Evolutionary conservation across 2,329 filamentous ascomycete genomes (phyloP).

Genomic region (Fusarium gaditjirri): DNA sequence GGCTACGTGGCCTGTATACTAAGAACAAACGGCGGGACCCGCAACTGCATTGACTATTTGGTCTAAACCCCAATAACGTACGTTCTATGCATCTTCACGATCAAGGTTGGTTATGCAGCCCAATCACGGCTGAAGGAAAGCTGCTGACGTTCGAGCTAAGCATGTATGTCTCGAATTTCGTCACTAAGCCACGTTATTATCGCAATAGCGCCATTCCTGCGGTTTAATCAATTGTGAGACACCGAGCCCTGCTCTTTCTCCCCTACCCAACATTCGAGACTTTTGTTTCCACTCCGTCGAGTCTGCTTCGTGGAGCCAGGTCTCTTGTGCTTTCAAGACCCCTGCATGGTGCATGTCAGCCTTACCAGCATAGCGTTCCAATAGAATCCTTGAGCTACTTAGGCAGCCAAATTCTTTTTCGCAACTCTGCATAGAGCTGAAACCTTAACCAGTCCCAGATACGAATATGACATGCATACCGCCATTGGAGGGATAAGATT

Average conservation of each 20-base stretch:
- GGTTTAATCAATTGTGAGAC: neutral
- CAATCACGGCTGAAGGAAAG: neutral
- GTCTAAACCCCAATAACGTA: neutral
- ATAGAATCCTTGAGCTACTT: fast-evolving
- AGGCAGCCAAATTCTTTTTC: neutral
- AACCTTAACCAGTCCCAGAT: neutral
- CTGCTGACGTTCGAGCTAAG: neutral
- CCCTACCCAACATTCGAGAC: too few relatives aligned
- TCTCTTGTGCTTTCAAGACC: neutral
- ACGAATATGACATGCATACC: neutral
- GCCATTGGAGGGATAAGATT: neutral
- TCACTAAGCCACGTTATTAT: neutral
- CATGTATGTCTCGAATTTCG: neutral
- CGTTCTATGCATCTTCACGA: neutral
- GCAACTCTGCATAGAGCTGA: too few relatives aligned
- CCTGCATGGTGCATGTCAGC: neutral
- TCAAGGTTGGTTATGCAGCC: neutral
- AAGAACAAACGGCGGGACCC: neutral
- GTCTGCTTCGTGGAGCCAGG: neutral
- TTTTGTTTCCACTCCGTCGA: neutral
- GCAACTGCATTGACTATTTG: neutral
- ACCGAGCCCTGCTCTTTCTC: too few relatives aligned
- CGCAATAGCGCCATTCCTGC: neutral
- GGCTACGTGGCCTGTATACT: neutral
- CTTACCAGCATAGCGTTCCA: neutral